Evolutionary conservation across 148 eudicot genomes (phyloP).

Genomic region (Rhododendron molle): DNA sequence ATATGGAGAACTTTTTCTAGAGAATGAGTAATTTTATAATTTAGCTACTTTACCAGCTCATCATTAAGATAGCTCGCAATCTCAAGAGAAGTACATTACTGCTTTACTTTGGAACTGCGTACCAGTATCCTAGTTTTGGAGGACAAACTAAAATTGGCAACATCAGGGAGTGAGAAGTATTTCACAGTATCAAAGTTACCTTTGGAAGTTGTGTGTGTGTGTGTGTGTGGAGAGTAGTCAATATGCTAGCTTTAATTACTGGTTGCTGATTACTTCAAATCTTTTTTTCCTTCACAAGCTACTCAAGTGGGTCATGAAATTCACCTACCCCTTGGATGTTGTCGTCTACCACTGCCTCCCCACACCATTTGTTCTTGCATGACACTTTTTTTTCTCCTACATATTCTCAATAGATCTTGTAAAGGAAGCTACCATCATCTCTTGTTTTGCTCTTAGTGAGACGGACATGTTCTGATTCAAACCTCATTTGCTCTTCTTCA

Average conservation of each 20-base stretch:
- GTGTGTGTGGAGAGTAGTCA: neutral
- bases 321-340: neutral
- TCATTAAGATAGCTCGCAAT: neutral
- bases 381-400: neutral
- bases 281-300: neutral
- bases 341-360: neutral
- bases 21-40: constrained; percentile 64
- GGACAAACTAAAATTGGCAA: neutral
- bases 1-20: constrained; percentile 93
- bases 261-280: neutral
- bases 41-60: constrained; percentile 7
- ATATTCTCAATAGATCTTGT: neutral
- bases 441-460: neutral
- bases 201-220: neutral
- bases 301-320: neutral
- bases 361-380: neutral
- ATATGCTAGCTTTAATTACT: neutral
- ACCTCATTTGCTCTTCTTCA: neutral
- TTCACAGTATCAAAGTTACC: neutral
- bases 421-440: neutral
- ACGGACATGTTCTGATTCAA: neutral
- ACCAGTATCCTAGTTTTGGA: neutral
- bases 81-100: neutral
- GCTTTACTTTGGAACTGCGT: neutral
- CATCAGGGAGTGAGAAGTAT: neutral